A percentile compares a stretch with the other conserved stretches of the same genome.
Evolutionary conservation across 495 filamentous ascomycete genomes (phyloP).

Genomic region (Lasiosphaeria miniovina): DNA sequence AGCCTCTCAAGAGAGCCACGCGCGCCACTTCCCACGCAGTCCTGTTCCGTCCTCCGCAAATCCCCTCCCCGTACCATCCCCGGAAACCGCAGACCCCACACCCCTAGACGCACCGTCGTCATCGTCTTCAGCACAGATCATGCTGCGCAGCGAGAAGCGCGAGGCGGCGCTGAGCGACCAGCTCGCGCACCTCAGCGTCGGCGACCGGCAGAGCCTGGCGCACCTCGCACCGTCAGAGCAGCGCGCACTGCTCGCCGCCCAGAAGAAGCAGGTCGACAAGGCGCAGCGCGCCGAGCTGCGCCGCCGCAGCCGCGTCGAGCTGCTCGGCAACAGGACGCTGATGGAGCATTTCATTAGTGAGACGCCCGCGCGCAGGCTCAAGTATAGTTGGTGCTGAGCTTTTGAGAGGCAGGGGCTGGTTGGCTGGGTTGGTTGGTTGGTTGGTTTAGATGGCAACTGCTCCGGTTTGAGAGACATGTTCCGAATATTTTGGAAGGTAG

Average conservation of each 20-base stretch:
- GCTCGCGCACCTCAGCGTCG: constrained; percentile 24
- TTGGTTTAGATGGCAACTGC: no score
- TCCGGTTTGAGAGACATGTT: no score
- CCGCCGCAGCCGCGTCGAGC: constrained; percentile 6
- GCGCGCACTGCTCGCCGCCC: constrained; percentile 29
- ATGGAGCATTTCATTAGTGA: not conserved
- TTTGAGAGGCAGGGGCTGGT: no score
- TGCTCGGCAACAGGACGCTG: constrained; percentile 12
- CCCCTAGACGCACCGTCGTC: constrained; percentile 15
- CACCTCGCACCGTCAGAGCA: constrained; percentile 29
- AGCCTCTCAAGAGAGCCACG: not conserved
- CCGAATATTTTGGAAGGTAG: no score
- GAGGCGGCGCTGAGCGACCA: constrained; percentile 1
- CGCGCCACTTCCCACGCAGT: not conserved
- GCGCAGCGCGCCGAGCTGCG: constrained; percentile 21
- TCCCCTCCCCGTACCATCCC: not conserved
- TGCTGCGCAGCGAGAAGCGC: constrained; percentile 7
- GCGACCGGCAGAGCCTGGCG: constrained; percentile 28
- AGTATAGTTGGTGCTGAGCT: no score
- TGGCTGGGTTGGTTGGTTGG: no score
- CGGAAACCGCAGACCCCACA: constrained; percentile 12
- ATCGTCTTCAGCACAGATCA: not conserved
- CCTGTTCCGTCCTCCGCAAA: not conserved
- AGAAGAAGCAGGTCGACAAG: constrained; percentile 28
- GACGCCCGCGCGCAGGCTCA: no score